A percentile compares a stretch with the other conserved stretches of the same genome.
Conservation (phyloP, 768 basidiomycete genomes). For the Cystofilobasidium ferigula region DNA sequence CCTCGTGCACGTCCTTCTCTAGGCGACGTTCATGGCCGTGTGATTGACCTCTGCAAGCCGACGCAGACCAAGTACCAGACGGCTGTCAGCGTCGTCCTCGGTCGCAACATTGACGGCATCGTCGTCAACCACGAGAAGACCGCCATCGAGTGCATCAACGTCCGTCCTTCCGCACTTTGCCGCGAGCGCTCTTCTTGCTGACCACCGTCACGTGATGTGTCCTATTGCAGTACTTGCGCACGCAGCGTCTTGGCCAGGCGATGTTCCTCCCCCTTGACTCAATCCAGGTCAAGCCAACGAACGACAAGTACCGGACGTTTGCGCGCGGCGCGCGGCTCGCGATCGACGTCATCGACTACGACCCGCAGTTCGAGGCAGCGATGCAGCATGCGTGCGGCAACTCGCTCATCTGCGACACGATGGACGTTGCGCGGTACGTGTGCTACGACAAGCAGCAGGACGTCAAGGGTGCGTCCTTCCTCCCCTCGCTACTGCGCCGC, state of each 20-base stretch:
- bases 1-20: not conserved
- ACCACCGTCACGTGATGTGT: too few relatives aligned
- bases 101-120: slow-evolving; percentile 86
- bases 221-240: slow-evolving; percentile 67
- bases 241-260: slow-evolving; percentile 85
- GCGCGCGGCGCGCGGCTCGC: slow-evolving; percentile 77
- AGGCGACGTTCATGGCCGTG: slow-evolving; percentile 77
- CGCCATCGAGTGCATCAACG: slow-evolving; percentile 95
- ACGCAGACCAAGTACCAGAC: slow-evolving; percentile 82
- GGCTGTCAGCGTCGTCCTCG: slow-evolving; percentile 81
- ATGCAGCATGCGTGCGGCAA: slow-evolving; percentile 96
- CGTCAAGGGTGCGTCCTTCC: slow-evolving; percentile 64
- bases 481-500: not conserved
- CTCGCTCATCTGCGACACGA: slow-evolving; percentile 85
- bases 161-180: slow-evolving; percentile 37
- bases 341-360: slow-evolving; percentile 71
- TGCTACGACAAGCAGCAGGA: slow-evolving; percentile 92
- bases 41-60: slow-evolving; percentile 90
- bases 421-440: slow-evolving; percentile 81
- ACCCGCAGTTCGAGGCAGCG: slow-evolving; percentile 76
- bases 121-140: slow-evolving; percentile 96
- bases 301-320: slow-evolving; percentile 87
- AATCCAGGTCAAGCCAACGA: slow-evolving; percentile 82
- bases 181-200: not conserved
- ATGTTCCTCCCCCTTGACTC: slow-evolving; percentile 99